Conservation (phyloP, 495 filamentous ascomycete species). For the Hypoxylon lienhwacheense region DNA sequence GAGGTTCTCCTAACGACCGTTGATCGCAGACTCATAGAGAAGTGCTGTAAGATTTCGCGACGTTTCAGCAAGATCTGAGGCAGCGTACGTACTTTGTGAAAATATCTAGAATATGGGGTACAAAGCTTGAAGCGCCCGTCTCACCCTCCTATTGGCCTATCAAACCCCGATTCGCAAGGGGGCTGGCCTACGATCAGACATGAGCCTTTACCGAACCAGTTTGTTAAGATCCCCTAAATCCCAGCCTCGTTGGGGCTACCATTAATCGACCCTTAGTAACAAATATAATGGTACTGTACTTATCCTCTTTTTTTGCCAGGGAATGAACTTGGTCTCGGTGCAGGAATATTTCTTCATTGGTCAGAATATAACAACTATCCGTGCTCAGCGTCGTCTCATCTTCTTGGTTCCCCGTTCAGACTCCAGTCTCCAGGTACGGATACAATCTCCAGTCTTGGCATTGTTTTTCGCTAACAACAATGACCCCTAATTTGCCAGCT, state of each 20-base stretch:
- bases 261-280: constrained; percentile 12
- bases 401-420: not conserved
- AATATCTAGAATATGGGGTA: constrained; percentile 32
- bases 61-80: constrained; percentile 35
- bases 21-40: constrained; percentile 5
- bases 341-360: constrained; percentile 6
- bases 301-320: constrained; percentile 19
- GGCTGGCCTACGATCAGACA: constrained; percentile 15
- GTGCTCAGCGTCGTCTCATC: constrained; percentile 12
- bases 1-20: constrained; percentile 7
- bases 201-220: constrained; percentile 9
- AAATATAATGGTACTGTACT: too few species aligned
- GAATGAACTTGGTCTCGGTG: not conserved
- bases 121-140: constrained; percentile 7
- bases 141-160: constrained; percentile 11
- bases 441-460: constrained; percentile 24
- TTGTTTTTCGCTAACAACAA: constrained; percentile 12
- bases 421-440: too few species aligned
- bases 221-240: constrained; percentile 7
- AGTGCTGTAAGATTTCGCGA: constrained; percentile 32
- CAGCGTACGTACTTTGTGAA: too few species aligned
- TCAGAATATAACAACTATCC: constrained; percentile 9
- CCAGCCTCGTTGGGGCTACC: constrained; percentile 1
- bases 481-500: not conserved
- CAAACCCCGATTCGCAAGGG: constrained; percentile 2